These are phyloP conservation scores for Pluteus cervinus DNA, from an alignment of 768 basidiomycete genomes.

Conservation along the genomic window DNA sequence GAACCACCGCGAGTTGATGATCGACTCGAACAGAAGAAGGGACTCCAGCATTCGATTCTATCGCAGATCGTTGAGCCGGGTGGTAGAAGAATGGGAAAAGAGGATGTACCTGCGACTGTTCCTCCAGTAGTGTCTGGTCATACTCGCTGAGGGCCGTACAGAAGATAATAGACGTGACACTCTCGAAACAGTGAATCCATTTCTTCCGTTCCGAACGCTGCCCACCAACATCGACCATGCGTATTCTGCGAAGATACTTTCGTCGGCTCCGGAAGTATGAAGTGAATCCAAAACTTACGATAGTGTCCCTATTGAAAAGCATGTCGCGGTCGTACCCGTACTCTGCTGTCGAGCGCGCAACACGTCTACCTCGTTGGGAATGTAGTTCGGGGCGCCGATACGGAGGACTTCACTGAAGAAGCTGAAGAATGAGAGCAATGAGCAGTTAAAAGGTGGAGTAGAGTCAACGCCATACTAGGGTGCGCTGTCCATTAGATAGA, in stretches of 20 bases:
- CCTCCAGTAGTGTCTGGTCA: slow-evolving; percentile 65
- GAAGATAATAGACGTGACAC: slow-evolving; percentile 65
- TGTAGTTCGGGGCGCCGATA: slow-evolving; percentile 72
- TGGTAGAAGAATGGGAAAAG: slow-evolving; percentile 1
- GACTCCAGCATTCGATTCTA: slow-evolving; percentile 93
- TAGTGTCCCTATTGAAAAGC: slow-evolving; percentile 63
- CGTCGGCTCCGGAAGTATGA: too few species aligned
- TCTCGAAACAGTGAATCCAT: slow-evolving; percentile 55
- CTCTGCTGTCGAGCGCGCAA: slow-evolving; percentile 82
- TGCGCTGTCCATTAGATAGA: slow-evolving; percentile 92
- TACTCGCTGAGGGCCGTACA: slow-evolving; percentile 69
- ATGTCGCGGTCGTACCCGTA: slow-evolving; percentile 84
- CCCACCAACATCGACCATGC: slow-evolving; percentile 76
- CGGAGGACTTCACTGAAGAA: slow-evolving; percentile 84
- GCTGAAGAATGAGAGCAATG: slow-evolving; percentile 32
- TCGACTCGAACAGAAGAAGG: slow-evolving; percentile 82
- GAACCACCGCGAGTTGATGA: slow-evolving; percentile 92
- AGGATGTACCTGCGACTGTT: slow-evolving; percentile 49
- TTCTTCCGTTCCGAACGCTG: slow-evolving; percentile 78
- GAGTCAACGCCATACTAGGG: slow-evolving; percentile 55
- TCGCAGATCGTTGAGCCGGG: too few species aligned
- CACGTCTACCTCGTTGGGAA: slow-evolving; percentile 82
- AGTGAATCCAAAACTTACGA: slow-evolving; percentile 33
- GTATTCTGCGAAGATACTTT: slow-evolving; percentile 37
- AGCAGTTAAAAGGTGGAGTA: slow-evolving; percentile 2